Conservation (phyloP, 2,329 filamentous ascomycete genomes). For the Ceratocystis lukuohia region DNA sequence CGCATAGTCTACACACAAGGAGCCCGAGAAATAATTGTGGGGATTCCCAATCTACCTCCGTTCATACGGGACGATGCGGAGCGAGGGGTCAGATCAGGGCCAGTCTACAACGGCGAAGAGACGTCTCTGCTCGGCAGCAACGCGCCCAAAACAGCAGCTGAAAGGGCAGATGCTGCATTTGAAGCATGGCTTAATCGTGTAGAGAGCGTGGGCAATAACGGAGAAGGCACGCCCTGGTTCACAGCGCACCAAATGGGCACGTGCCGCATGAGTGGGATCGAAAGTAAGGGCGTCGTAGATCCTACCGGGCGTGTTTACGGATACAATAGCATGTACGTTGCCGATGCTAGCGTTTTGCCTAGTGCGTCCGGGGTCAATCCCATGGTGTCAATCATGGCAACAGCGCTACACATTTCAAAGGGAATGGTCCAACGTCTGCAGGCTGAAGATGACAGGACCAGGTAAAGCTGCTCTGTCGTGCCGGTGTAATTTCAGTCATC, state of each 20-base stretch:
- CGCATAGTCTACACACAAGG: conserved; percentile 69
- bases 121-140: not conserved
- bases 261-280: conserved; percentile 52
- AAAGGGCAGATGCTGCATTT: conserved; percentile 47
- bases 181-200: conserved; percentile 44
- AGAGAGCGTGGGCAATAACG: conserved; percentile 35
- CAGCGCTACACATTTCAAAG: conserved; percentile 51
- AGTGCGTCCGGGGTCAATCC: conserved; percentile 68
- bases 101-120: conserved; percentile 12
- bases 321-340: conserved; percentile 50
- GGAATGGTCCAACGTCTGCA: conserved; percentile 30
- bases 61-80: conserved; percentile 36
- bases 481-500: not conserved
- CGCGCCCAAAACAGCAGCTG: conserved; percentile 22
- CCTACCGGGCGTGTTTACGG: conserved; percentile 51
- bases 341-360: conserved; percentile 64
- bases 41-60: conserved; percentile 46
- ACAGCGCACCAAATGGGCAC: conserved; percentile 77
- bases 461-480: not conserved
- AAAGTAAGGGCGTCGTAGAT: conserved; percentile 44
- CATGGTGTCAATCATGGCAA: conserved; percentile 65
- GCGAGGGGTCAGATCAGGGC: conserved; percentile 12
- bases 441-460: not conserved
- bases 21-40: conserved; percentile 63
- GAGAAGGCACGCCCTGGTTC: conserved; percentile 41